Conservation (phyloP, 768 basidiomycete species). For the Hirschioporus abietinus region DNA sequence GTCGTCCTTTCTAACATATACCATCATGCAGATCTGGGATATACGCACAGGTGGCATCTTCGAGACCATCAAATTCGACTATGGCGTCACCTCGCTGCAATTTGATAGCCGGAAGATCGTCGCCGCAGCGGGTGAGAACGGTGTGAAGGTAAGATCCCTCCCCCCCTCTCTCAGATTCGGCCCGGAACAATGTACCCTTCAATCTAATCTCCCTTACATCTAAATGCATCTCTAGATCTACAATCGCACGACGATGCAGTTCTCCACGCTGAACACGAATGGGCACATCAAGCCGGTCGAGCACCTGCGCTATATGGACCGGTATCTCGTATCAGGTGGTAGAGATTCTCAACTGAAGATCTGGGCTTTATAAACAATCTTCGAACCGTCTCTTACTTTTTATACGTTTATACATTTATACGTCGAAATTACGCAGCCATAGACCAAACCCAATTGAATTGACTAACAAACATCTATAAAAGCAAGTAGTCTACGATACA, state of each 20-base stretch:
- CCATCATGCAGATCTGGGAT: conserved; percentile 79
- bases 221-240: conserved; percentile 55
- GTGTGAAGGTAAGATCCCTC: conserved; percentile 80
- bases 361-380: conserved; percentile 71
- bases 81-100: conserved; percentile 85
- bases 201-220: conserved; percentile 5
- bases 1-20: conserved; percentile 5
- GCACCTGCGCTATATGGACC: conserved; percentile 91
- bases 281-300: conserved; percentile 92
- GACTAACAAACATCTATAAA: background rate
- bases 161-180: conserved; percentile 6
- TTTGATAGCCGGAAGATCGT: conserved; percentile 94
- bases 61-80: conserved; percentile 88
- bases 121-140: conserved; percentile 90
- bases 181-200: background rate
- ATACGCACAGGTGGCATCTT: conserved; percentile 83
- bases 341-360: conserved; percentile 84
- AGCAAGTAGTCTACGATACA: background rate
- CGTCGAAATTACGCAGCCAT: background rate
- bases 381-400: background rate
- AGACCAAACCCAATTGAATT: background rate
- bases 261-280: conserved; percentile 78
- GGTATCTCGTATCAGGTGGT: conserved; percentile 87
- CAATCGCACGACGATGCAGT: conserved; percentile 90
- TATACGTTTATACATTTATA: background rate